Percentiles rank a stretch among this genome's conserved stretches.
phyloP scores from a whole-genome alignment of 176 grass and related monocot genomes.

The Cocos nucifera region DNA sequence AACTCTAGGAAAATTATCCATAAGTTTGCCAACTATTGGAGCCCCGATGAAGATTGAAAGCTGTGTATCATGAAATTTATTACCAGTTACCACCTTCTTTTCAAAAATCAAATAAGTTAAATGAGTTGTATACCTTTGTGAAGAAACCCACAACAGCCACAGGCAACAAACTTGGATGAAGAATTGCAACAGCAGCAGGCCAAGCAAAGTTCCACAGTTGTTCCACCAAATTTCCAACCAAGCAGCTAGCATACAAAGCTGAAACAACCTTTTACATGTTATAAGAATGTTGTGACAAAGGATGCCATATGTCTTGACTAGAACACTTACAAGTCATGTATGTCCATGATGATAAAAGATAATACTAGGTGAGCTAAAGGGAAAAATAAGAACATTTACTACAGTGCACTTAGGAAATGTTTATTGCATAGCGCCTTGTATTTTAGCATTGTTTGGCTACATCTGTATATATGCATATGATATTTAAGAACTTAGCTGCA shows the following conservation, averaged over 20 bases:
- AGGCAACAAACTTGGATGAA: slow-evolving; percentile 78
- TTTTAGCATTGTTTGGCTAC: no score
- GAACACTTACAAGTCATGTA: no score
- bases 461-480: no score
- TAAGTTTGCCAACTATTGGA: slow-evolving; percentile 80
- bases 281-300: slow-evolving; percentile 3
- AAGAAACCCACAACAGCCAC: slow-evolving; percentile 94
- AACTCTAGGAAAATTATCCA: slow-evolving; percentile 90
- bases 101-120: slow-evolving; percentile 1
- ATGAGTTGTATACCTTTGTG: slow-evolving; percentile 47
- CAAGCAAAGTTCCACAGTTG: slow-evolving; percentile 94
- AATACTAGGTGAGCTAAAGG: no score
- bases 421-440: no score
- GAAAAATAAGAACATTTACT: no score
- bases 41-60: slow-evolving; percentile 76
- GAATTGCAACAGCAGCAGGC: slow-evolving; percentile 81
- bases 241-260: slow-evolving; percentile 82
- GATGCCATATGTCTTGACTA: no score
- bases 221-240: slow-evolving; percentile 89
- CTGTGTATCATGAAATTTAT: slow-evolving; percentile 36
- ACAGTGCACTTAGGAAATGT: no score
- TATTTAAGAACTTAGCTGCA: no score
- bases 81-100: slow-evolving; percentile 19
- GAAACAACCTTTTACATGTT: slow-evolving; percentile 34
- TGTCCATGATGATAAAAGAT: no score